A percentile compares a stretch with the other conserved stretches of the same genome.
Conservation (phyloP, 169 alveolate species). For the Sarcocystis neurona region DNA sequence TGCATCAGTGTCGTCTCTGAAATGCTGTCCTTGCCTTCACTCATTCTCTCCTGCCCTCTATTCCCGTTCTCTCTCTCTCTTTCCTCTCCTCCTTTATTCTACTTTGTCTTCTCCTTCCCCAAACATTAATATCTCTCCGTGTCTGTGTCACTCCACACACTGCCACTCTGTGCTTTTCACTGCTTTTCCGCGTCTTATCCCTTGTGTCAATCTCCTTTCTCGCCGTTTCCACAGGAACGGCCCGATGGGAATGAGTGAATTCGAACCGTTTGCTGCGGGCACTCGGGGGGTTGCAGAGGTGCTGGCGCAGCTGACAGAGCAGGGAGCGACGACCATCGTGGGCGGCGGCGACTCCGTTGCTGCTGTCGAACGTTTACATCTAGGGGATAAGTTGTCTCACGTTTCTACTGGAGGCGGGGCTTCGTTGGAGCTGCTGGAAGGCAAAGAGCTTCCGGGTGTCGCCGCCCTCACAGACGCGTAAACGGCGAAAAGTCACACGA, state of each 20-base stretch:
- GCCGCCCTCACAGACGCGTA: constrained; percentile 73
- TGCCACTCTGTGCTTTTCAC: too few relatives aligned
- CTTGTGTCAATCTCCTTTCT: not conserved
- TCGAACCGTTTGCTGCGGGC: constrained; percentile 89
- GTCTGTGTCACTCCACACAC: too few relatives aligned
- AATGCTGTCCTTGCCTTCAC: too few relatives aligned
- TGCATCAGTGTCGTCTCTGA: too few relatives aligned
- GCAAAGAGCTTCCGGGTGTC: constrained; percentile 95
- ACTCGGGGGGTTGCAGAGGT: constrained; percentile 62
- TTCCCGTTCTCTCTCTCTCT: too few relatives aligned
- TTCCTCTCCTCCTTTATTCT: too few relatives aligned
- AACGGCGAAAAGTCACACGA: not conserved
- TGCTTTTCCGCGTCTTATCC: not conserved
- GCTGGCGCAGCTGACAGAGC: constrained; percentile 76
- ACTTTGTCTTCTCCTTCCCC: too few relatives aligned
- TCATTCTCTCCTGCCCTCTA: too few relatives aligned
- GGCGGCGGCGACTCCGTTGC: constrained; percentile 97
- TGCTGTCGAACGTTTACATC: constrained; percentile 85
- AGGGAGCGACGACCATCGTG: constrained; percentile 89
- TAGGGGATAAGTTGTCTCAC: constrained; percentile 86
- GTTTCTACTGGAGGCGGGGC: constrained; percentile 99
- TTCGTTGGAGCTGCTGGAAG: constrained; percentile 95
- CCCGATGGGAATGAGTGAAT: constrained; percentile 92
- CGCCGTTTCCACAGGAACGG: constrained; percentile 57
- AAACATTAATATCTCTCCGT: too few relatives aligned